Conservation (phyloP, 345 rosid species). For the Pelargonium nanum region DNA sequence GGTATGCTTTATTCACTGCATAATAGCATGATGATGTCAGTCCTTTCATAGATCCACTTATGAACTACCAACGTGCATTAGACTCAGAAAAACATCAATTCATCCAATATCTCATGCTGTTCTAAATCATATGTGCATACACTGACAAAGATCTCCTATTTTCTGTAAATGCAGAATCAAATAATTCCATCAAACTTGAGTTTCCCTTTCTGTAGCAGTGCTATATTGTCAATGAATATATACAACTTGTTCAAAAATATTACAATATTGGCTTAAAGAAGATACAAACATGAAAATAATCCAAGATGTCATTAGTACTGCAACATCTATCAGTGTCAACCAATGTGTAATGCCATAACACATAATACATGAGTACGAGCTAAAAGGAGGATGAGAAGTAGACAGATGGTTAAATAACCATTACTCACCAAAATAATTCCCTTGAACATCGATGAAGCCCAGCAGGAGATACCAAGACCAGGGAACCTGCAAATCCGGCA, state of each 20-base stretch:
- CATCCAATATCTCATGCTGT: background rate
- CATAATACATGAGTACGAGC: too few species aligned
- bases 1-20: conserved; percentile 55
- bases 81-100: background rate
- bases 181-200: background rate
- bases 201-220: background rate
- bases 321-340: background rate
- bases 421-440: background rate
- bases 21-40: conserved; percentile 4
- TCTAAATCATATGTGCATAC: background rate
- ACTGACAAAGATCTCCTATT: background rate
- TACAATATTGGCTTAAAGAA: background rate
- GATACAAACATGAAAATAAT: background rate
- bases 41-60: background rate
- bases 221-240: too few species aligned
- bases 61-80: background rate
- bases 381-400: background rate
- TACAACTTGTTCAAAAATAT: too few species aligned
- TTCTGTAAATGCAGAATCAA: too few species aligned
- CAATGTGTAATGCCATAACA: background rate
- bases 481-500: background rate
- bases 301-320: background rate
- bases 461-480: background rate
- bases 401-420: background rate
- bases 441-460: background rate